These are phyloP conservation scores for Tylopilus balloui DNA, from an alignment of 768 basidiomycete species.

Conservation along the genomic window DNA sequence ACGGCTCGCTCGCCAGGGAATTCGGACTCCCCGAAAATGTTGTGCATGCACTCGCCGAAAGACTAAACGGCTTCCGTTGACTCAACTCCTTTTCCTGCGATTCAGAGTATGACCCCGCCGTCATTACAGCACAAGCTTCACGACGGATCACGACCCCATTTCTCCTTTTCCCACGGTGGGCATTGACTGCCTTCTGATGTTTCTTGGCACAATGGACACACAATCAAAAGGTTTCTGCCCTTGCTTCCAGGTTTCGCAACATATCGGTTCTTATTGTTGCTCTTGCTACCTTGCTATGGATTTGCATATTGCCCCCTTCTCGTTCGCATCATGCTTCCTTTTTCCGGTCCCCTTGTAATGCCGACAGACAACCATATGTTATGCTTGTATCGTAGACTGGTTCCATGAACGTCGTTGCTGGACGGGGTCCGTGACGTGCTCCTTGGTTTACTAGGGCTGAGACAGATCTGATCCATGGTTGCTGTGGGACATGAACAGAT, in stretches of 20 bases:
- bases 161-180: constrained; percentile 9
- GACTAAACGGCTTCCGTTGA: constrained; percentile 36
- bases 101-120: neutral
- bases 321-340: constrained; percentile 16
- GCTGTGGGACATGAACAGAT: too few species aligned
- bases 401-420: constrained; percentile 8
- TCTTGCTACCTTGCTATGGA: constrained; percentile 25
- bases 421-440: neutral
- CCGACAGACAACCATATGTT: constrained; percentile 14
- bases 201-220: constrained; percentile 27
- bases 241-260: constrained; percentile 17
- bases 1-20: constrained; percentile 60
- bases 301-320: constrained; percentile 21
- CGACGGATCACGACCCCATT: constrained; percentile 17
- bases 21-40: constrained; percentile 69
- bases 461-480: neutral
- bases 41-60: constrained; percentile 62
- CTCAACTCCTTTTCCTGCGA: neutral
- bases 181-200: constrained; percentile 27
- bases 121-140: constrained; percentile 9
- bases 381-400: constrained; percentile 30
- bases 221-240: constrained; percentile 2
- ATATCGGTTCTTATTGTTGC: constrained; percentile 16
- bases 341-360: constrained; percentile 21
- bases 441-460: neutral